Evolutionary conservation across 768 basidiomycete genomes (phyloP).

Genomic region (Lactarius sp.): DNA sequence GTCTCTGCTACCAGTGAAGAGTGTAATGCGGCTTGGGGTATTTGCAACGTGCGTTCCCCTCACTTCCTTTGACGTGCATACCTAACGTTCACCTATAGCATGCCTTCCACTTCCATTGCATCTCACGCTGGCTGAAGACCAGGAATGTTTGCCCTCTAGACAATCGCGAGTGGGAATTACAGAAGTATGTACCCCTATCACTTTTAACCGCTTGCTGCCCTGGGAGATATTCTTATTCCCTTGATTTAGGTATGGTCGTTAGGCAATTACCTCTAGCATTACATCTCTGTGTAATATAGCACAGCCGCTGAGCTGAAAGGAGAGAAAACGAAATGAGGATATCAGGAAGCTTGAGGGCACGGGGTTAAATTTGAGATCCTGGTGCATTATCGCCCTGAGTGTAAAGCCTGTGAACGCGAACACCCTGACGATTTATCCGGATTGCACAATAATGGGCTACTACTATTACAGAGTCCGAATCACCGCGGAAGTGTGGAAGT

Average conservation of each 20-base stretch:
- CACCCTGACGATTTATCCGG: too few relatives aligned
- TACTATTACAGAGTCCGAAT: too few relatives aligned
- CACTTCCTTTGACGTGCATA: not conserved
- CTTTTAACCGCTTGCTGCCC: not conserved
- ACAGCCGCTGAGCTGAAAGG: not conserved
- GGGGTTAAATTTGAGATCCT: not conserved
- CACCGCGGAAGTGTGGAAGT: too few relatives aligned
- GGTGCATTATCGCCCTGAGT: not conserved
- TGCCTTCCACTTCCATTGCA: slow-evolving; percentile 99
- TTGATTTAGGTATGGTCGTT: slow-evolving; percentile 39
- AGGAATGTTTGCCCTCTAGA: slow-evolving; percentile 92
- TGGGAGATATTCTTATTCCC: not conserved
- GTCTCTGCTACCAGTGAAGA: slow-evolving; percentile 95
- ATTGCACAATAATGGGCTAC: too few relatives aligned
- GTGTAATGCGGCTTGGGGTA: slow-evolving; percentile 98
- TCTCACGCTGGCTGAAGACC: slow-evolving; percentile 98
- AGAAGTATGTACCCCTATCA: slow-evolving; percentile 62
- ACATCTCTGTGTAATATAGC: slow-evolving; percentile 17
- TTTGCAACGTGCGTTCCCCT: slow-evolving; percentile 75
- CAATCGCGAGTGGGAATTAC: slow-evolving; percentile 95
- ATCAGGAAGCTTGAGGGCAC: not conserved
- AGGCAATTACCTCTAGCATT: slow-evolving; percentile 17
- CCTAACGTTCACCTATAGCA: slow-evolving; percentile 49
- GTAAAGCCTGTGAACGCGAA: too few relatives aligned
- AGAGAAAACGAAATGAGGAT: not conserved